Evolutionary conservation across 129 eudicot species (phyloP), one percentile per base, ranked within the genome.

Genomic region (Flaveria linearis): DNA sequence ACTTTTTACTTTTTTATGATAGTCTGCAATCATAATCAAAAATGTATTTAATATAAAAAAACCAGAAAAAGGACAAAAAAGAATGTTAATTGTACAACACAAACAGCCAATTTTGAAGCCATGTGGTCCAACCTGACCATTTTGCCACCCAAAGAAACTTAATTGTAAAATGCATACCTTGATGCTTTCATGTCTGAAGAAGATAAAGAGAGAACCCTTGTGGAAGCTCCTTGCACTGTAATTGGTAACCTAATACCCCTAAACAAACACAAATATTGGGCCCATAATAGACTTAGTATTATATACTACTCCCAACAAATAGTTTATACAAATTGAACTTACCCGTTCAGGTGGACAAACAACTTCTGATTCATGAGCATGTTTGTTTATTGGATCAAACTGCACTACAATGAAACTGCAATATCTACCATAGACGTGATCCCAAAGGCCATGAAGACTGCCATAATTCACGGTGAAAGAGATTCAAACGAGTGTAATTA

Each of bases 181-280:
- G 79, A 68, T 49, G 72, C 82, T 47, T 72, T 78, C 86, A 77
- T 65, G 57, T 77, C 76, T 56, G 79, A 72, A 77, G 86, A 82
- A 68, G 86, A 82, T 64, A 77, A 62, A 45, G 79, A 77, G 76
- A 72, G 78, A 68, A 77, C 55, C 82, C 82, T 67, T 72, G 76
- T 72, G 47, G 86, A 82, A 78, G 79, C 75, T 68, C 82, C 82
- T 77, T 82, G 82, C 53, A 82, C 67, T 8, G 72, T 78, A 67
- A 72, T 69, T 14, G 86, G 86, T 72, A 82, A 67, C 79, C 86
- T 82, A 25, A 82, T 73, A 47, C 82, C 82, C 67, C 86, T 82
- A 72, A 67, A 73, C 7, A 72, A 46, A 69, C 22, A 12, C 72
- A 75, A 81, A 63, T 13, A 5, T 23, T 43, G 61, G 51, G 36